Evolutionary conservation across 1,284 basidiomycete genomes (phyloP).

Genomic region (Boletus semigastroideus): DNA sequence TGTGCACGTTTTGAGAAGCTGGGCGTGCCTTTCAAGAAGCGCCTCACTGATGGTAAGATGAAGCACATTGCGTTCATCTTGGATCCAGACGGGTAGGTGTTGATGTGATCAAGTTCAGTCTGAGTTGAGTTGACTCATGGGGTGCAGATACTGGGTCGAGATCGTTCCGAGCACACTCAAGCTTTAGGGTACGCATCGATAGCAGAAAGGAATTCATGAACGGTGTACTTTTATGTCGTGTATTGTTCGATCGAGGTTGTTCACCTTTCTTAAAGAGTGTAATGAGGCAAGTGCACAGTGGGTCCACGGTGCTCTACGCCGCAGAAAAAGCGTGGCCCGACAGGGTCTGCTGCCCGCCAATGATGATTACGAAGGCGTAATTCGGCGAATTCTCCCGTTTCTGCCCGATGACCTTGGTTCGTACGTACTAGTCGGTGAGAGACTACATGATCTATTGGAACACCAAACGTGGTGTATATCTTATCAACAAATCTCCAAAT

Average conservation of each 20-base stretch:
- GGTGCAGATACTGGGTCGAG: conserved; percentile 37
- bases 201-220: background rate
- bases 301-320: no score
- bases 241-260: conserved; percentile 1
- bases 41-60: conserved; percentile 85
- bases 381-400: background rate
- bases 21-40: conserved; percentile 89
- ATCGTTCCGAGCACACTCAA: conserved; percentile 25
- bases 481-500: background rate
- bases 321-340: background rate
- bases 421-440: background rate
- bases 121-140: background rate
- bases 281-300: background rate
- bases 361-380: background rate
- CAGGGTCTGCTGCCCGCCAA: background rate
- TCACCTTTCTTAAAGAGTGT: background rate
- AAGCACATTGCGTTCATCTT: conserved; percentile 84
- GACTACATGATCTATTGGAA: background rate
- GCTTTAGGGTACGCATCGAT: conserved; percentile 8
- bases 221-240: background rate
- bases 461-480: background rate
- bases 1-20: conserved; percentile 84
- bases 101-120: conserved; percentile 4
- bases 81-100: conserved; percentile 77
- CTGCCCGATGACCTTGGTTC: background rate